Percentiles rank a stretch among this genome's conserved stretches.
These are phyloP conservation scores for Fusarium annulatum DNA, from an alignment of 2,329 filamentous ascomycete genomes.

Conservation along the genomic window DNA sequence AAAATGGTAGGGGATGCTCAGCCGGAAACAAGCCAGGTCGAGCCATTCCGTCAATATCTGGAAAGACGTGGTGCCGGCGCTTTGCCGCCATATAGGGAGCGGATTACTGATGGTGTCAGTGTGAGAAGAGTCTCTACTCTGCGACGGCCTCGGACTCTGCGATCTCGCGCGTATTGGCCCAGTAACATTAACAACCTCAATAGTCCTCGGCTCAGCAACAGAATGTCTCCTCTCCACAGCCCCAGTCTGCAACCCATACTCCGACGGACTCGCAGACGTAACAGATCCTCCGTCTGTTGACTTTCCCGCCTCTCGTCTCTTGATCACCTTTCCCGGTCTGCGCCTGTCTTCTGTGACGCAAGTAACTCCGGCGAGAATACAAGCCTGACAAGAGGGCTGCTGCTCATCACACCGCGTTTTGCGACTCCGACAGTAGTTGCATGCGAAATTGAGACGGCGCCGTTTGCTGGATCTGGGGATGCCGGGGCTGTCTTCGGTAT, in stretches of 20 bases:
- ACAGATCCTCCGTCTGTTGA: background rate
- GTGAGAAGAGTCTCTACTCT: constrained; percentile 10
- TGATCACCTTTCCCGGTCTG: constrained; percentile 1
- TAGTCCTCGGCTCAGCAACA: background rate
- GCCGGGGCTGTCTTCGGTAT: constrained; percentile 12
- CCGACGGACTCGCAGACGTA: background rate
- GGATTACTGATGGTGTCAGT: constrained; percentile 10
- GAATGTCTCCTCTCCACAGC: background rate
- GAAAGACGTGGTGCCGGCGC: background rate
- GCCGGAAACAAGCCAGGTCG: background rate
- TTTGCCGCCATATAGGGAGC: background rate
- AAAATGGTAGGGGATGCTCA: constrained; percentile 14
- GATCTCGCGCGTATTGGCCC: background rate
- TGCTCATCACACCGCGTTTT: constrained; percentile 14
- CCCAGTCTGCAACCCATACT: background rate
- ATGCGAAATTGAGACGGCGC: constrained; percentile 18
- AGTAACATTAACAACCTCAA: background rate
- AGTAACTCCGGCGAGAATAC: background rate
- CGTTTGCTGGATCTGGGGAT: background rate
- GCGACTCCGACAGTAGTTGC: constrained; percentile 14
- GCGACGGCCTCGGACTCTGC: background rate
- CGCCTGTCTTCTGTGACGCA: constrained; percentile 15
- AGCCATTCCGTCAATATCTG: constrained; percentile 13
- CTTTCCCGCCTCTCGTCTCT: constrained; percentile 9
- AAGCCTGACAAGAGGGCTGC: constrained; percentile 3